Percentiles rank a stretch among this genome's conserved stretches.
phyloP scores from a whole-genome alignment of 202 grass and related monocot species.

The Carex arenaria region DNA sequence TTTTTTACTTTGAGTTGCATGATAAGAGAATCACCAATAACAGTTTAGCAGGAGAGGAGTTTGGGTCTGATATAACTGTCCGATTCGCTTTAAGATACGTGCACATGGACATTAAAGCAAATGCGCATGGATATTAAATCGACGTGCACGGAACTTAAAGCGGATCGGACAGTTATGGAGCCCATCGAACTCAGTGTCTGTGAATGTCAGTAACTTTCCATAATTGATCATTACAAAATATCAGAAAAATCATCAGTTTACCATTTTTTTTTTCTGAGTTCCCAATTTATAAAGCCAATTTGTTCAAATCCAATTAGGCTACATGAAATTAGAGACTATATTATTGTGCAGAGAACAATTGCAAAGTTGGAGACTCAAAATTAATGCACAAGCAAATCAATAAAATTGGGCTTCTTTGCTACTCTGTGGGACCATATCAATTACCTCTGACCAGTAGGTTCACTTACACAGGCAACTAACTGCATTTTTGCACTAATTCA shows the following conservation, averaged over 20 bases:
- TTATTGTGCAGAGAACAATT: too few species aligned
- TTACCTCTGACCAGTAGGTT: background rate
- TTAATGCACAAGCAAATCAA: too few species aligned
- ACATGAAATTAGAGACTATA: background rate
- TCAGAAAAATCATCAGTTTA: background rate
- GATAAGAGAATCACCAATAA: background rate
- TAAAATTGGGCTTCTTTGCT: too few species aligned
- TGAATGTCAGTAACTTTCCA: background rate
- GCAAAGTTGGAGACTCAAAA: too few species aligned
- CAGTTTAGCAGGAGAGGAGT: background rate
- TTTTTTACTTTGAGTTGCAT: background rate
- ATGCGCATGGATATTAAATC: too few species aligned
- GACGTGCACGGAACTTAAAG: too few species aligned
- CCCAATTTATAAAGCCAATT: background rate
- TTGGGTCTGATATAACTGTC: too few species aligned
- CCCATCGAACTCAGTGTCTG: too few species aligned
- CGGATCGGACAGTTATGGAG: too few species aligned
- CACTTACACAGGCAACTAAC: background rate
- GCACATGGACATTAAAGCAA: too few species aligned
- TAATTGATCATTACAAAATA: background rate
- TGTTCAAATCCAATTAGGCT: background rate
- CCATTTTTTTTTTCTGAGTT: background rate
- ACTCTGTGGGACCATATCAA: too few species aligned
- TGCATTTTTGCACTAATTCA: background rate
- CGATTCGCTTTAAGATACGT: too few species aligned